These are phyloP conservation scores for Botryotinia convoluta DNA, from an alignment of 2,329 filamentous ascomycete species.

Conservation along the genomic window DNA sequence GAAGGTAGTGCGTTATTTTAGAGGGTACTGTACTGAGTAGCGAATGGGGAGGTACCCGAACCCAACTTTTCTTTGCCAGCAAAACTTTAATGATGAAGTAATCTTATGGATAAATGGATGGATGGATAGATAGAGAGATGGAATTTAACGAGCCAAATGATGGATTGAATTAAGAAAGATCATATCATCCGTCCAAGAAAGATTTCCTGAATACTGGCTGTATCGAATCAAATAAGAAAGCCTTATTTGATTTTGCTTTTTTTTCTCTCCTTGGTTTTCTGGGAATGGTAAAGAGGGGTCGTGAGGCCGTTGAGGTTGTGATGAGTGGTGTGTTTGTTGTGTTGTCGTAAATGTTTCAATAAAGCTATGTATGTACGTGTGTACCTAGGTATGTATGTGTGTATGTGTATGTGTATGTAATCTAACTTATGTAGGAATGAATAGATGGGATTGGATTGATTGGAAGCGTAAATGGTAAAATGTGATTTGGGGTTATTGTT, in stretches of 20 bases:
- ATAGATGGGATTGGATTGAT: background rate
- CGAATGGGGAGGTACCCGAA: slow-evolving; percentile 18
- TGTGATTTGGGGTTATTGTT: background rate
- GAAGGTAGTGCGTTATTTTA: slow-evolving; percentile 6
- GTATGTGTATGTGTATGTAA: background rate
- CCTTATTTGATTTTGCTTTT: background rate
- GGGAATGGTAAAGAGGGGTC: background rate
- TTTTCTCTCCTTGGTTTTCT: background rate
- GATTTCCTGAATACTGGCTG: background rate
- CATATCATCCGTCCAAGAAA: background rate
- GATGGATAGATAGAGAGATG: background rate
- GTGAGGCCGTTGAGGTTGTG: background rate
- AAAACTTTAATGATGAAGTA: slow-evolving; percentile 3
- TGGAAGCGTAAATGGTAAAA: background rate
- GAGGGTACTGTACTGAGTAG: background rate
- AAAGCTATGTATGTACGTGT: background rate
- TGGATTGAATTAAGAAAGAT: background rate
- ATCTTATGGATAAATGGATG: background rate
- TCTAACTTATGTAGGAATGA: background rate
- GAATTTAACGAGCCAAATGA: background rate
- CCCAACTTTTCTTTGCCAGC: slow-evolving; percentile 5
- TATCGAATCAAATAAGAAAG: background rate
- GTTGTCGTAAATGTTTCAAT: slow-evolving; percentile 5
- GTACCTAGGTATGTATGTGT: background rate
- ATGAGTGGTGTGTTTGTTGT: slow-evolving; percentile 9